Conservation (phyloP, 441 rosid species). For the Metrosideros polymorpha region DNA sequence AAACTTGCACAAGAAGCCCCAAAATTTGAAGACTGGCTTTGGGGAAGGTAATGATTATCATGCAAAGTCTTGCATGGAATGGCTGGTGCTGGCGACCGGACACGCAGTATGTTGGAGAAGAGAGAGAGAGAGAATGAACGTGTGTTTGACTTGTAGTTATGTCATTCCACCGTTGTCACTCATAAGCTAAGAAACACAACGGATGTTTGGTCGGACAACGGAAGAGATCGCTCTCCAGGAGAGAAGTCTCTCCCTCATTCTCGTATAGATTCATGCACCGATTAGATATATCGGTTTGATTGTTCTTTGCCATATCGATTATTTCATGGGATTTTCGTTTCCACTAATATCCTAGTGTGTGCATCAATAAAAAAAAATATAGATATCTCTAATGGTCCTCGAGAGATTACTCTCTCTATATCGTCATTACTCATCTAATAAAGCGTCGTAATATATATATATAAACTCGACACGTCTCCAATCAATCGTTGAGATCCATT, state of each 20-base stretch:
- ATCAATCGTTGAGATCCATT: not conserved
- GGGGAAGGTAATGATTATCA: not conserved
- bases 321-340: not conserved
- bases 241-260: not conserved
- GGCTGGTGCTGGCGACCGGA: not conserved
- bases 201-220: not conserved
- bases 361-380: not conserved
- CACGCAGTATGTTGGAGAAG: not conserved
- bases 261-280: not conserved
- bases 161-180: not conserved
- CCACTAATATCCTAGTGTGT: not conserved
- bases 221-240: not conserved
- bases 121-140: not conserved
- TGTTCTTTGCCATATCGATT: not conserved
- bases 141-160: slow-evolving; percentile 9
- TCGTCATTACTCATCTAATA: not conserved
- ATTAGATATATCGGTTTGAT: not conserved
- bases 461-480: not conserved
- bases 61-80: not conserved
- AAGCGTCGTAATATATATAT: not conserved
- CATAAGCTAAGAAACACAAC: not conserved
- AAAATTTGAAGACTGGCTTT: not conserved
- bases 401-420: not conserved
- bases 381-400: not conserved
- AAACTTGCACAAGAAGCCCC: not conserved